Conservation (phyloP, 139 green algal genomes). For the Tetraselmis chui region DNA sequence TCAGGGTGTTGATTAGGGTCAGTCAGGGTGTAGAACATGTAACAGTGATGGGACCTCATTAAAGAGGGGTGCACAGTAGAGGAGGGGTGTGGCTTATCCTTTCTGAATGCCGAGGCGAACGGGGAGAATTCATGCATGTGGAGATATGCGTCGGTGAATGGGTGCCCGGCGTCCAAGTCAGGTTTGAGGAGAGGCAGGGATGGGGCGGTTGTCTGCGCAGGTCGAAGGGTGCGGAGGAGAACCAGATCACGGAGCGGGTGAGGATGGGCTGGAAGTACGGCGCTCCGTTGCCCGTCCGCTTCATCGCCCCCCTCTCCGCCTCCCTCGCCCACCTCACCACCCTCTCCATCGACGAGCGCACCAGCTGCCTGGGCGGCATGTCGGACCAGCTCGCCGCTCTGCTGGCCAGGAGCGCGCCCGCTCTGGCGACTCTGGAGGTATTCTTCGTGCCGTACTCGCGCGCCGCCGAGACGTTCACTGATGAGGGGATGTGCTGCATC, state of each 20-base stretch:
- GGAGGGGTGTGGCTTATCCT: background rate
- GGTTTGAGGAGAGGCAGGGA: too few species aligned
- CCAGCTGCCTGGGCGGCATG: background rate
- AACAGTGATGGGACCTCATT: too few species aligned
- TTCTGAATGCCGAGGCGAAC: background rate
- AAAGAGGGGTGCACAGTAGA: too few species aligned
- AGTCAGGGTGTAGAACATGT: too few species aligned
- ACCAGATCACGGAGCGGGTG: background rate
- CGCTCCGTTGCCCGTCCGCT: background rate
- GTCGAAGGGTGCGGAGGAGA: background rate
- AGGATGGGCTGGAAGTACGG: background rate
- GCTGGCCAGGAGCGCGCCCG: background rate
- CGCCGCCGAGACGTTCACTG: background rate
- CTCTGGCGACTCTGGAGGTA: background rate
- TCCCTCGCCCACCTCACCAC: background rate
- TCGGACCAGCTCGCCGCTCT: background rate
- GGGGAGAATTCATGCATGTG: too few species aligned
- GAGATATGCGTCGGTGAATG: background rate
- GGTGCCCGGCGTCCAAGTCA: too few species aligned
- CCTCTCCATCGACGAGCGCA: background rate
- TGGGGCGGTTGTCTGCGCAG: background rate
- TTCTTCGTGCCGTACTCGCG: background rate
- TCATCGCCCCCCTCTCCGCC: background rate
- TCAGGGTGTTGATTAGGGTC: too few species aligned
- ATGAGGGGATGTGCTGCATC: background rate